Percentiles rank a stretch among this genome's conserved stretches.
Evolutionary conservation across 1,139 yeast species (phyloP).

Genomic region (Wickerhamomyces sp.): DNA sequence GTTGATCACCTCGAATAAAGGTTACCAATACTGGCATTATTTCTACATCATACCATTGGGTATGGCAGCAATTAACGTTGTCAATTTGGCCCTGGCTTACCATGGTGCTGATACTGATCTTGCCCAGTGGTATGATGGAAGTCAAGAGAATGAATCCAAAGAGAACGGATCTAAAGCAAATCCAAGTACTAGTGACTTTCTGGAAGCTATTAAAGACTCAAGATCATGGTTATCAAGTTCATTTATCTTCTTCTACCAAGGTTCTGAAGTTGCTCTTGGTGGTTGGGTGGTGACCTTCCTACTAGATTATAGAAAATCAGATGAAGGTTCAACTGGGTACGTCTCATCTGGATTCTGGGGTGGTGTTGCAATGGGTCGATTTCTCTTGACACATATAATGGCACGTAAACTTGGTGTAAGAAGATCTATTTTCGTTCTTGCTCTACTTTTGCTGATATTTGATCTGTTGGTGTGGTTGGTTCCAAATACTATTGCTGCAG

Average conservation of each 20-base stretch:
- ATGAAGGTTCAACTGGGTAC: conserved; percentile 45
- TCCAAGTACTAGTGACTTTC: conserved; percentile 16
- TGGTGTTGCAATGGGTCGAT: conserved; percentile 60
- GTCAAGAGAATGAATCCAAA: conserved; percentile 2
- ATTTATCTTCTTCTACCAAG: conserved; percentile 59
- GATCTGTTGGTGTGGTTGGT: conserved; percentile 44
- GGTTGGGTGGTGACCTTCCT: conserved; percentile 70
- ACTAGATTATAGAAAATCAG: conserved; percentile 49
- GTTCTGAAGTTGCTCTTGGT: conserved; percentile 62
- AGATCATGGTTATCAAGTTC: conserved; percentile 52
- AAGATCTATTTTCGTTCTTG: conserved; percentile 37
- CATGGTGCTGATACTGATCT: conserved; percentile 40
- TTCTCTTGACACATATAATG: conserved; percentile 28
- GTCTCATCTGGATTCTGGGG: conserved; percentile 72
- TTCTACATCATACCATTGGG: conserved; percentile 47
- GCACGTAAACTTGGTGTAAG: conserved; percentile 43
- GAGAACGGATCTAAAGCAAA: conserved; percentile 2
- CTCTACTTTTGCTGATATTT: conserved; percentile 31
- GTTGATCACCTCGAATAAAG: conserved; percentile 35
- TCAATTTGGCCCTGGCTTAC: conserved; percentile 34
- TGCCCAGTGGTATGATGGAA: conserved; percentile 24
- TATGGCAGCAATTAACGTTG: conserved; percentile 27
- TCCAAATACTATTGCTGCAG: conserved; percentile 36
- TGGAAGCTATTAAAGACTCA: conserved; percentile 35
- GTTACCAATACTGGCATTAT: conserved; percentile 44